These are phyloP conservation scores for Lactuca saligna DNA, from an alignment of 129 eudicot species.

Conservation along the genomic window DNA sequence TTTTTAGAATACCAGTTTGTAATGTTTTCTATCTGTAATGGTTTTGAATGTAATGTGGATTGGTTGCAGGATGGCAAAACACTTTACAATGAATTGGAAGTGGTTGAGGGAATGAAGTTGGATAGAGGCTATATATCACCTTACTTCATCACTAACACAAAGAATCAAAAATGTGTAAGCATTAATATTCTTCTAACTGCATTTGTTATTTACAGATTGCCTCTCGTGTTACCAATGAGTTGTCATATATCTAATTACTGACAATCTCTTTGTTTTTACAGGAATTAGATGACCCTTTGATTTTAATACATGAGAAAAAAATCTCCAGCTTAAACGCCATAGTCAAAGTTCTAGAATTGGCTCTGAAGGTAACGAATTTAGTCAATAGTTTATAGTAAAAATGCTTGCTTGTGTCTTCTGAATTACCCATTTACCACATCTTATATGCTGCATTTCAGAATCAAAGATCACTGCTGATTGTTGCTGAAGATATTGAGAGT, in stretches of 20 bases:
- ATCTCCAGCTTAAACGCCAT: slow-evolving; percentile 53
- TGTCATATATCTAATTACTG: neutral
- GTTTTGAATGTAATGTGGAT: neutral
- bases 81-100: slow-evolving; percentile 60
- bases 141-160: slow-evolving; percentile 56
- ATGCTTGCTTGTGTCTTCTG: neutral
- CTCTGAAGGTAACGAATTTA: slow-evolving; percentile 49
- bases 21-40: neutral
- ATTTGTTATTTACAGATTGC: neutral
- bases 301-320: slow-evolving; percentile 73
- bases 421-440: neutral
- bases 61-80: slow-evolving; percentile 57
- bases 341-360: slow-evolving; percentile 73
- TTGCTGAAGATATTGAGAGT: slow-evolving; percentile 79
- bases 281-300: slow-evolving; percentile 75
- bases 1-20: neutral
- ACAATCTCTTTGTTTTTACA: slow-evolving; percentile 22
- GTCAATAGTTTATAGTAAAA: neutral
- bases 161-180: slow-evolving; percentile 64
- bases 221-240: neutral
- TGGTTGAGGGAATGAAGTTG: slow-evolving; percentile 66
- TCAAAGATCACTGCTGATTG: slow-evolving; percentile 68
- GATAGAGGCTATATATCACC: slow-evolving; percentile 67
- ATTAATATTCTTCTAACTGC: neutral
- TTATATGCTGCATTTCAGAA: slow-evolving; percentile 33